Evolutionary conservation across 805 yeast species (phyloP).

Genomic region (Candida ipomoeae): DNA sequence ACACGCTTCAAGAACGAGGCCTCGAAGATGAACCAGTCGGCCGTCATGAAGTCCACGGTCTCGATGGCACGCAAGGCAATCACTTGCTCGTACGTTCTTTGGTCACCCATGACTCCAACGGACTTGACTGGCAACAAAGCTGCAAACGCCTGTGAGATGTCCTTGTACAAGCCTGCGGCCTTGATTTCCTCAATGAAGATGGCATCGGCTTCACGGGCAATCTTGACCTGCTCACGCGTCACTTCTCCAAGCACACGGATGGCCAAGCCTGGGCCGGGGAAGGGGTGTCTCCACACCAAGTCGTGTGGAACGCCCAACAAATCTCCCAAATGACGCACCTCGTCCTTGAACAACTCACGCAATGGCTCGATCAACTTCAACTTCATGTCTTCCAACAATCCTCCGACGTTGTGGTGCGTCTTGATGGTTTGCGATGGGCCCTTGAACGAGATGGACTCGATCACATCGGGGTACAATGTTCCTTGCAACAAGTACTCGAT

Average conservation of each 20-base stretch:
- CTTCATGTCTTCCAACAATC: constrained; percentile 96
- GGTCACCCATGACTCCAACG: constrained; percentile 99
- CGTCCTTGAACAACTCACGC: constrained; percentile 98
- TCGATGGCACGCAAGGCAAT: constrained; percentile 98
- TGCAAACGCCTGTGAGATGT: constrained; percentile 97
- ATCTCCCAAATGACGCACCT: constrained; percentile 95
- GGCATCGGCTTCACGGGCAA: constrained; percentile 95
- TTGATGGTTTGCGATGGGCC: constrained; percentile 99
- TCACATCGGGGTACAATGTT: constrained; percentile 96
- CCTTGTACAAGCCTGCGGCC: constrained; percentile 84
- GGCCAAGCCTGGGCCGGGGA: constrained; percentile 99
- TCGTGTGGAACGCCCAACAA: constrained; percentile 93
- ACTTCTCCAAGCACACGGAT: constrained; percentile 98
- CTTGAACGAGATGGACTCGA: constrained; percentile 97
- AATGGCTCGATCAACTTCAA: constrained; percentile 96
- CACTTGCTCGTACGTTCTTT: constrained; percentile 98
- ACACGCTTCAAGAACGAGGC: constrained; percentile 88
- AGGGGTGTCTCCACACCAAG: constrained; percentile 99
- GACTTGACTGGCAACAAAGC: constrained; percentile 95
- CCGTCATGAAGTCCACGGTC: constrained; percentile 98
- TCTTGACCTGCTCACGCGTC: constrained; percentile 85
- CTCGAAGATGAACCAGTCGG: constrained; percentile 97
- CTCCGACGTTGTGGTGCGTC: constrained; percentile 99
- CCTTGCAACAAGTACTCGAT: constrained; percentile 95
- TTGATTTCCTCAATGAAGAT: constrained; percentile 95